Evolutionary conservation across 495 filamentous ascomycete species (phyloP).

Genomic region (Tuber borchii): DNA sequence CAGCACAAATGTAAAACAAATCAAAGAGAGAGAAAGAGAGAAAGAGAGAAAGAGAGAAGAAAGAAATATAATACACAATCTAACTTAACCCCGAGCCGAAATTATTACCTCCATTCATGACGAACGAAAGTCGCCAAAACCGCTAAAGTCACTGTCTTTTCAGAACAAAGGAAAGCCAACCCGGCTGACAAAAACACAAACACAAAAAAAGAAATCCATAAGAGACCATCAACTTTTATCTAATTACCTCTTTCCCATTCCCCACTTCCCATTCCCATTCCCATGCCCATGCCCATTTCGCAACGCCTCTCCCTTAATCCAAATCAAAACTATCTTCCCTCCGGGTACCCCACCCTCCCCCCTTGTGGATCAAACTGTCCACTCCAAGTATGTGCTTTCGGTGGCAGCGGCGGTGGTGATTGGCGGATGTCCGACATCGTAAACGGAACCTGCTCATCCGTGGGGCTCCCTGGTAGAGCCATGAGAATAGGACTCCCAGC

Average conservation of each 20-base stretch:
- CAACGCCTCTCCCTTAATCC: neutral
- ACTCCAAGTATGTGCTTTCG: neutral
- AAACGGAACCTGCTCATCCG: neutral
- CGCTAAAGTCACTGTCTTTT: neutral
- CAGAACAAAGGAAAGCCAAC: neutral
- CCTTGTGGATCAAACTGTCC: neutral
- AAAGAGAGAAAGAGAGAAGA: neutral
- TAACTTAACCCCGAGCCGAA: neutral
- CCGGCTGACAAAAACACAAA: neutral
- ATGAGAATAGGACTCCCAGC: neutral
- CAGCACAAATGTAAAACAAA: neutral
- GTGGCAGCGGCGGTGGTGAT: neutral
- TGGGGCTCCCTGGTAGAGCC: neutral
- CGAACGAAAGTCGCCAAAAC: neutral
- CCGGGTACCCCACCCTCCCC: neutral
- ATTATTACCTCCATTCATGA: neutral
- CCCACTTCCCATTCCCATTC: neutral
- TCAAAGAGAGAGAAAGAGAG: neutral
- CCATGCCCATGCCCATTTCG: neutral
- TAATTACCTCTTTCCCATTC: neutral
- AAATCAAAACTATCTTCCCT: neutral
- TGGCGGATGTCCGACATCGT: neutral
- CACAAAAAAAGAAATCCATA: neutral
- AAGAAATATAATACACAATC: conserved; percentile 1
- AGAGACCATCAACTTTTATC: neutral